These are phyloP conservation scores for Tolypocladium ovalisporum DNA, from an alignment of 2,329 filamentous ascomycete genomes.

Conservation along the genomic window DNA sequence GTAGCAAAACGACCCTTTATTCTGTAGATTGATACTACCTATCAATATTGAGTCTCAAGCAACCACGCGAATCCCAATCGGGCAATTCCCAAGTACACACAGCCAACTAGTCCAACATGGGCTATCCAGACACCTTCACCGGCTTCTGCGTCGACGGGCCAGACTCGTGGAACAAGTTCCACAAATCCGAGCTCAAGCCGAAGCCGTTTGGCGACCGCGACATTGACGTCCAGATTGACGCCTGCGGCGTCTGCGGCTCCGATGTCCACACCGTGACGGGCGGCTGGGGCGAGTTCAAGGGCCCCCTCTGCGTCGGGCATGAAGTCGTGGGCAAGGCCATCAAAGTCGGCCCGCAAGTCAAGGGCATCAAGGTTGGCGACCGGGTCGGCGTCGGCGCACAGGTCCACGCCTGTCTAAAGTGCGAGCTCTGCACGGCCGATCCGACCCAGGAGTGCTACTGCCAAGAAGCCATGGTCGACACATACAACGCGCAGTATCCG, in stretches of 20 bases:
- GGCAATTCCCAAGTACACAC: neutral
- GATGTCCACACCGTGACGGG: conserved; percentile 49
- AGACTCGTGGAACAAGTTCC: conserved; percentile 30
- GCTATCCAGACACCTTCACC: conserved; percentile 32
- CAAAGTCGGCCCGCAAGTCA: conserved; percentile 32
- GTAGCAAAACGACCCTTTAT: neutral
- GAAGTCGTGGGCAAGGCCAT: conserved; percentile 48
- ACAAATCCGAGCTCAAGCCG: conserved; percentile 23
- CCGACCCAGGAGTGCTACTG: conserved; percentile 37
- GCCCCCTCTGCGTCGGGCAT: conserved; percentile 42
- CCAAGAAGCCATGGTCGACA: conserved; percentile 33
- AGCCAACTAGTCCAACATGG: conserved; percentile 17
- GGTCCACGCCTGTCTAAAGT: conserved; percentile 43
- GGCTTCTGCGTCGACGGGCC: conserved; percentile 32
- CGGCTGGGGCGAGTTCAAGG: conserved; percentile 39
- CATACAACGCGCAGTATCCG: conserved; percentile 46
- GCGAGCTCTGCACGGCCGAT: conserved; percentile 31
- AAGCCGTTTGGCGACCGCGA: conserved; percentile 24
- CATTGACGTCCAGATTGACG: conserved; percentile 61
- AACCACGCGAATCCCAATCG: neutral
- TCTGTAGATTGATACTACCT: neutral
- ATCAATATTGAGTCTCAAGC: neutral
- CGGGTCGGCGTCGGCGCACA: conserved; percentile 55
- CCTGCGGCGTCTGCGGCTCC: conserved; percentile 53
- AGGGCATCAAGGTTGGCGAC: conserved; percentile 47